Conservation (phyloP, 23 red algal genomes). For the Gracilaria caudata region DNA sequence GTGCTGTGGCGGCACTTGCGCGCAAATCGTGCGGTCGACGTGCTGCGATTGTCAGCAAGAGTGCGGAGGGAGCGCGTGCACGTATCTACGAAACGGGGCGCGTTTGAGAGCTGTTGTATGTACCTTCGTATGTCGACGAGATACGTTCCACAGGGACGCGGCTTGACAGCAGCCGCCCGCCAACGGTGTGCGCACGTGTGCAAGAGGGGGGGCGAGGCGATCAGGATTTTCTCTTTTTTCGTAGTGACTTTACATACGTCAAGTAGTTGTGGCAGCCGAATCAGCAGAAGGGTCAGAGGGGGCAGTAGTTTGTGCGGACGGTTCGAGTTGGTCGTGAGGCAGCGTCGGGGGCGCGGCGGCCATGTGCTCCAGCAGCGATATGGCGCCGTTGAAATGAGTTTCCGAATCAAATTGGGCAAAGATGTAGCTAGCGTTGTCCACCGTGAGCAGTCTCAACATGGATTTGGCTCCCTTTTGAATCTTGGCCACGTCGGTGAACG, state of each 20-base stretch:
- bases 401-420: constrained; percentile 72
- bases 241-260: too few species aligned
- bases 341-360: constrained; percentile 7
- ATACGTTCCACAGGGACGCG: too few species aligned
- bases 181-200: too few species aligned
- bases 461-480: constrained; percentile 66
- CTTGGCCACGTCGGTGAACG: constrained; percentile 47
- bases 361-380: constrained; percentile 66
- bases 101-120: too few species aligned
- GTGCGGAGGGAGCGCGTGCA: too few species aligned
- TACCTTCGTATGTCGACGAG: too few species aligned
- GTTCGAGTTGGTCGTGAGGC: background rate
- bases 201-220: background rate
- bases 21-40: too few species aligned
- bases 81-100: too few species aligned
- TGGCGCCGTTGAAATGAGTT: constrained; percentile 42
- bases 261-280: background rate
- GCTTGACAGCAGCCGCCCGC: too few species aligned
- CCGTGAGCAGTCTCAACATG: constrained; percentile 54
- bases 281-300: background rate
- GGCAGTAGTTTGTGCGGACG: background rate
- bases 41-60: too few species aligned
- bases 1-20: too few species aligned
- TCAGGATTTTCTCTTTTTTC: too few species aligned
- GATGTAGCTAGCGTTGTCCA: constrained; percentile 45